Evolutionary conservation across 257 asterid genomes (phyloP).

Genomic region (Jacaranda mimosifolia): DNA sequence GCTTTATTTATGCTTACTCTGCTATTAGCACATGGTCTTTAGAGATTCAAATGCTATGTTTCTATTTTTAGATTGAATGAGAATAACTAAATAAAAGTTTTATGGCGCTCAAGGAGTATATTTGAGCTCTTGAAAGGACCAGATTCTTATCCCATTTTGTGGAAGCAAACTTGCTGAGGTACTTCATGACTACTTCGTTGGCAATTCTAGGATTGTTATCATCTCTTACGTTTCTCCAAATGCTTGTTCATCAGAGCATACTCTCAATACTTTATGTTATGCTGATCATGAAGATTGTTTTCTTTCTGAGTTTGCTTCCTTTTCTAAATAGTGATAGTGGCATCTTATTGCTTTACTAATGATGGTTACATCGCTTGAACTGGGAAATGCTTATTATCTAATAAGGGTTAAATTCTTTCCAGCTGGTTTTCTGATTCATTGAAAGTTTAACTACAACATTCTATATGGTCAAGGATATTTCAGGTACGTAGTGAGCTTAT

Average conservation of each 20-base stretch:
- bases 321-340: not conserved
- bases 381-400: too few relatives aligned
- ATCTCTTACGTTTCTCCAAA: slow-evolving; percentile 97
- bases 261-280: slow-evolving; percentile 94
- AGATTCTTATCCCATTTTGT: slow-evolving; percentile 94
- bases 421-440: too few relatives aligned
- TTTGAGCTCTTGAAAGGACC: slow-evolving; percentile 97
- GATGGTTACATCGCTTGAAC: too few relatives aligned
- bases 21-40: too few relatives aligned
- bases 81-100: slow-evolving; percentile 98
- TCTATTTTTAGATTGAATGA: slow-evolving; percentile 73
- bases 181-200: slow-evolving; percentile 95
- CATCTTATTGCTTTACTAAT: too few relatives aligned
- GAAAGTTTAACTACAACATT: too few relatives aligned
- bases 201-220: slow-evolving; percentile 96
- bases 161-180: slow-evolving; percentile 99
- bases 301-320: not conserved
- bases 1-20: too few relatives aligned
- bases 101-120: slow-evolving; percentile 93
- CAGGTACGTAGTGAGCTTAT: too few relatives aligned
- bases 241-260: slow-evolving; percentile 97
- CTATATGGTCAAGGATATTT: too few relatives aligned
- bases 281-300: slow-evolving; percentile 70
- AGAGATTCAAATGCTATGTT: not conserved
- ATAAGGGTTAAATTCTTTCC: too few relatives aligned